Evolutionary conservation across 2,329 filamentous ascomycete genomes (phyloP).

Genomic region (Beauveria sp.): DNA sequence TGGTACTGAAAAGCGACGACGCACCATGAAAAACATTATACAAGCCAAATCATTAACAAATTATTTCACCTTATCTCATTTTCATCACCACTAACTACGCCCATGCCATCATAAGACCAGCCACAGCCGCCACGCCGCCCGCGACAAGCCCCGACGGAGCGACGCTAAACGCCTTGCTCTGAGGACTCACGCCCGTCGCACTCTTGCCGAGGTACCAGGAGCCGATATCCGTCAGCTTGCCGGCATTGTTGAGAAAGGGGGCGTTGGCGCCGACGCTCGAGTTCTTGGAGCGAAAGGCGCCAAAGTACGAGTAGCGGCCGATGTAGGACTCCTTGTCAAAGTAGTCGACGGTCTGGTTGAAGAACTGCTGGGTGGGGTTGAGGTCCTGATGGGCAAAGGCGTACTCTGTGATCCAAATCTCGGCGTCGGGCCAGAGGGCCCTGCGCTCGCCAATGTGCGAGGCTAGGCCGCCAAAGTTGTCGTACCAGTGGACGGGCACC

Average conservation of each 20-base stretch:
- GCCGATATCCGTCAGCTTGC: slow-evolving; percentile 67
- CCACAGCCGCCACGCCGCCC: background rate
- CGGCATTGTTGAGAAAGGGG: slow-evolving; percentile 60
- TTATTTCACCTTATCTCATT: background rate
- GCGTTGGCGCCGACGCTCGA: slow-evolving; percentile 70
- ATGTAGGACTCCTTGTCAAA: slow-evolving; percentile 53
- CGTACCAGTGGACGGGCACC: slow-evolving; percentile 60
- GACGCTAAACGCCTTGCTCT: slow-evolving; percentile 13
- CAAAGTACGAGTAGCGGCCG: slow-evolving; percentile 67
- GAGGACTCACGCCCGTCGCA: slow-evolving; percentile 37
- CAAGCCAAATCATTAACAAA: background rate
- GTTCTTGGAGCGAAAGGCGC: slow-evolving; percentile 59
- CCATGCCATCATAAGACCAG: background rate
- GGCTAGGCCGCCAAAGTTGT: slow-evolving; percentile 60
- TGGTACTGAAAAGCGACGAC: no score
- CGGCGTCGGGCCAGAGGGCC: slow-evolving; percentile 45
- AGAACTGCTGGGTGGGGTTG: slow-evolving; percentile 53
- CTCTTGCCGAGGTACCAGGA: slow-evolving; percentile 63
- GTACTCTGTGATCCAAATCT: slow-evolving; percentile 76
- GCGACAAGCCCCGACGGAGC: background rate
- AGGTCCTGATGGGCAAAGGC: slow-evolving; percentile 53
- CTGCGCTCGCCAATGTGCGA: slow-evolving; percentile 52
- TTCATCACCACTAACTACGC: background rate
- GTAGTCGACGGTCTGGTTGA: slow-evolving; percentile 57
- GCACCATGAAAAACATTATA: background rate